Percentiles rank a stretch among this genome's conserved stretches.
phyloP scores from a whole-genome alignment of 169 alveolate genomes.

The Babesia microti region DNA sequence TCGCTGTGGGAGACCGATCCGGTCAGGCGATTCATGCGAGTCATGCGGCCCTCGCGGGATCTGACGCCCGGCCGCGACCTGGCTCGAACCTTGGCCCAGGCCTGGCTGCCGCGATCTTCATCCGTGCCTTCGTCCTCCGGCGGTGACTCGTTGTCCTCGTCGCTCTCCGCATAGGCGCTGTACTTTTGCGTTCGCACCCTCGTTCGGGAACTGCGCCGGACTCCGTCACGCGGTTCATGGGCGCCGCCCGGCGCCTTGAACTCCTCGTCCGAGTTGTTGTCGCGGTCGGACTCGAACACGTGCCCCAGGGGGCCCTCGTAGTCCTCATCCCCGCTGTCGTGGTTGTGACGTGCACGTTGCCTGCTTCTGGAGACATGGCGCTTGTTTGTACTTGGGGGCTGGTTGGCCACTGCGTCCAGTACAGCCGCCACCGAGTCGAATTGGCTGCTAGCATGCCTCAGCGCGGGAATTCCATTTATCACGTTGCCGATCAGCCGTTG shows the following conservation, averaged over 20 bases:
- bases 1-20: too few relatives aligned
- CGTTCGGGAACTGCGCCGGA: slow-evolving; percentile 42
- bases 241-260: slow-evolving; percentile 30
- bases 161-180: slow-evolving; percentile 44
- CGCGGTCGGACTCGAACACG: slow-evolving; percentile 19
- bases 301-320: slow-evolving; percentile 37
- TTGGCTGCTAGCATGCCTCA: slow-evolving; percentile 36
- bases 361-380: slow-evolving; percentile 17
- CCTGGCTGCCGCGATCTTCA: background rate
- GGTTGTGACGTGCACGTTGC: slow-evolving; percentile 3
- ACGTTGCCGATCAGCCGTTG: slow-evolving; percentile 43
- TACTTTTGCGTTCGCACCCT: slow-evolving; percentile 23
- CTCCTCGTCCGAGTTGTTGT: slow-evolving; percentile 44
- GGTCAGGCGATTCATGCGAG: too few relatives aligned
- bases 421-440: slow-evolving; percentile 41
- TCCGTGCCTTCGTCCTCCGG: slow-evolving; percentile 1
- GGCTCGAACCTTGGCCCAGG: slow-evolving; percentile 11
- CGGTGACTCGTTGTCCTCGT: too few relatives aligned
- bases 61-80: slow-evolving; percentile 3
- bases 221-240: slow-evolving; percentile 9
- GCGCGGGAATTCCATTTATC: slow-evolving; percentile 46
- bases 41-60: slow-evolving; percentile 5
- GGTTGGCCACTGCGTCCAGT: slow-evolving; percentile 48
- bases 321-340: slow-evolving; percentile 15
- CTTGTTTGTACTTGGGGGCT: slow-evolving; percentile 21